phyloP scores from a whole-genome alignment of 768 basidiomycete genomes.

The Coprinopsis strossmayeri region DNA sequence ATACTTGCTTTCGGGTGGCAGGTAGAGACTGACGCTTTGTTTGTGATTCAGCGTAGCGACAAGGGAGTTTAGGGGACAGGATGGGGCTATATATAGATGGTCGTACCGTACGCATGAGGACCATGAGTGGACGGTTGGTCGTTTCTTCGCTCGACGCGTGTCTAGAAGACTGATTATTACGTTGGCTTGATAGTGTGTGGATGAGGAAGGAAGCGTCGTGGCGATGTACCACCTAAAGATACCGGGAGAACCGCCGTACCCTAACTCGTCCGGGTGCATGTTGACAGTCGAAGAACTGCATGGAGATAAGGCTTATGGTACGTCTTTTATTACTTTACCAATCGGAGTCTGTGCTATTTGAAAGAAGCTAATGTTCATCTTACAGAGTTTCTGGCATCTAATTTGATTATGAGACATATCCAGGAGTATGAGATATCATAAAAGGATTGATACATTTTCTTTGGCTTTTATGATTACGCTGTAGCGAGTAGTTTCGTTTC shows the following conservation, averaged over 20 bases:
- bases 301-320: conserved; percentile 49
- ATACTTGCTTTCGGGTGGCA: no score
- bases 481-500: no score
- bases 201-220: conserved; percentile 41
- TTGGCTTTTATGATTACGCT: no score
- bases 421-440: conserved; percentile 36
- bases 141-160: not conserved
- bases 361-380: not conserved
- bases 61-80: conserved; percentile 46
- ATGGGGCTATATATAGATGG: conserved; percentile 61
- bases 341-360: not conserved
- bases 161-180: not conserved
- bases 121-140: conserved; percentile 62
- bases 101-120: conserved; percentile 37
- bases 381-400: conserved; percentile 52
- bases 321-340: conserved; percentile 14
- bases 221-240: conserved; percentile 56
- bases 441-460: no score
- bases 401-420: conserved; percentile 63
- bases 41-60: not conserved
- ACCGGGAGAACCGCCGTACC: conserved; percentile 48
- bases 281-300: conserved; percentile 59
- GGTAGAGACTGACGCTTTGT: conserved; percentile 28
- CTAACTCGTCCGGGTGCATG: conserved; percentile 51
- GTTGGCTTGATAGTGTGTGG: conserved; percentile 65